A percentile compares a stretch with the other conserved stretches of the same genome.
phyloP scores from a whole-genome alignment of 345 rosid genomes.

The Clarkia xantiana region DNA sequence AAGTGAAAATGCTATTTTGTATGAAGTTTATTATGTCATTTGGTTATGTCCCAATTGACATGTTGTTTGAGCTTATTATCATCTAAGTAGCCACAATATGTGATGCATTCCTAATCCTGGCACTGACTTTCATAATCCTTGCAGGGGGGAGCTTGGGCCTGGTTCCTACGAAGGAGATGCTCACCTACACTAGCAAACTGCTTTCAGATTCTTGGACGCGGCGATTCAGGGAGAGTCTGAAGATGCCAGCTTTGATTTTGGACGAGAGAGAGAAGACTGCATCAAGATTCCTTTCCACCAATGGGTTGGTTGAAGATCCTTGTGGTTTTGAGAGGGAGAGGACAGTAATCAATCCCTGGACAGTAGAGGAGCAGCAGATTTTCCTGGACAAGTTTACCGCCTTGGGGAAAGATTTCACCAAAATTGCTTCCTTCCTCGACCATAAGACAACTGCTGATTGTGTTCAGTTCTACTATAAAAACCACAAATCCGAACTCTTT shows the following conservation, averaged over 20 bases:
- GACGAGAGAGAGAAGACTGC: conserved; percentile 53
- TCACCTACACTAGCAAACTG: conserved; percentile 40
- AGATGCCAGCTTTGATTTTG: conserved; percentile 82
- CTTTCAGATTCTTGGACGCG: conserved; percentile 33
- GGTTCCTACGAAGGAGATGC: conserved; percentile 35
- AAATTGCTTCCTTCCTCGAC: conserved; percentile 72
- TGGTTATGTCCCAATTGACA: no score
- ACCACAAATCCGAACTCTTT: conserved; percentile 88
- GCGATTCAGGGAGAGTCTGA: conserved; percentile 46
- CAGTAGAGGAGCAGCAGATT: conserved; percentile 56
- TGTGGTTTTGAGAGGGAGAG: conserved; percentile 79
- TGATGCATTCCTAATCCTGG: no score
- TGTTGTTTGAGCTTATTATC: no score
- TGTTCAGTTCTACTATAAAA: conserved; percentile 90
- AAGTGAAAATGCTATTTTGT: no score
- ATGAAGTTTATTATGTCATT: no score
- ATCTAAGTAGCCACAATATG: no score
- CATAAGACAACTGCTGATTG: conserved; percentile 94
- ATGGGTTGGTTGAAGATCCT: conserved; percentile 90
- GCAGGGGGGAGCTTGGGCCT: conserved; percentile 47
- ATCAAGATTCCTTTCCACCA: conserved; percentile 55
- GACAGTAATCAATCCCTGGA: conserved; percentile 81
- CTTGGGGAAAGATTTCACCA: conserved; percentile 75
- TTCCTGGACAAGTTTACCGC: conserved; percentile 59
- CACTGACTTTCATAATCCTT: conserved; percentile 5